A percentile compares a stretch with the other conserved stretches of the same genome.
Evolutionary conservation across 306 rosid genomes (phyloP).

Genomic region (Psophocarpus tetragonolobus): DNA sequence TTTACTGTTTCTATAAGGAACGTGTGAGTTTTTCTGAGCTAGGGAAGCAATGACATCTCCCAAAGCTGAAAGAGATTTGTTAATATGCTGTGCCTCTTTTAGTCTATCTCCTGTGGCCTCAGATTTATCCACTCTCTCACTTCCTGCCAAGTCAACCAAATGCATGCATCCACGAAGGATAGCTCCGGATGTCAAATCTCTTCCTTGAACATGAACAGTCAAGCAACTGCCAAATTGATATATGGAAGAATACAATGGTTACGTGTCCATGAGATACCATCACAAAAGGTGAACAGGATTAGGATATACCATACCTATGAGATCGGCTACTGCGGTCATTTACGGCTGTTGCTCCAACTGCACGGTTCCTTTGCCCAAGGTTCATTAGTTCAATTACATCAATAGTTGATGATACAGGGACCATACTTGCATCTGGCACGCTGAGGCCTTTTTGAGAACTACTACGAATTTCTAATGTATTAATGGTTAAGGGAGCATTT

Average conservation of each 20-base stretch:
- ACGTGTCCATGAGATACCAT: background rate
- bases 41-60: constrained; percentile 98
- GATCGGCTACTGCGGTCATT: constrained; percentile 99
- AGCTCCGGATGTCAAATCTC: constrained; percentile 81
- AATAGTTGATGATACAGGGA: constrained; percentile 73
- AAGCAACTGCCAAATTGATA: constrained; percentile 76
- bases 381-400: constrained; percentile 94
- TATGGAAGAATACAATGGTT: constrained; percentile 22
- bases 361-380: constrained; percentile 93
- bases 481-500: constrained; percentile 49
- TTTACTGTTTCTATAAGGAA: constrained; percentile 96
- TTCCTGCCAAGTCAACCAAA: constrained; percentile 97
- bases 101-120: constrained; percentile 97
- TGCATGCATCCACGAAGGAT: constrained; percentile 95
- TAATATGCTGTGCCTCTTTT: constrained; percentile 97
- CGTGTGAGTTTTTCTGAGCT: constrained; percentile 91
- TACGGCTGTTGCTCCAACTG: constrained; percentile 95
- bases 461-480: constrained; percentile 87
- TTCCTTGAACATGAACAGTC: constrained; percentile 99
- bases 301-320: constrained; percentile 65
- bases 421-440: constrained; percentile 91
- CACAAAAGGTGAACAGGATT: background rate
- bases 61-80: constrained; percentile 92
- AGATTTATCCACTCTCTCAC: constrained; percentile 97
- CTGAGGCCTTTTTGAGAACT: constrained; percentile 89